phyloP scores from a whole-genome alignment of 2,329 filamentous ascomycete genomes.

The Arthrocladium fulminans region DNA sequence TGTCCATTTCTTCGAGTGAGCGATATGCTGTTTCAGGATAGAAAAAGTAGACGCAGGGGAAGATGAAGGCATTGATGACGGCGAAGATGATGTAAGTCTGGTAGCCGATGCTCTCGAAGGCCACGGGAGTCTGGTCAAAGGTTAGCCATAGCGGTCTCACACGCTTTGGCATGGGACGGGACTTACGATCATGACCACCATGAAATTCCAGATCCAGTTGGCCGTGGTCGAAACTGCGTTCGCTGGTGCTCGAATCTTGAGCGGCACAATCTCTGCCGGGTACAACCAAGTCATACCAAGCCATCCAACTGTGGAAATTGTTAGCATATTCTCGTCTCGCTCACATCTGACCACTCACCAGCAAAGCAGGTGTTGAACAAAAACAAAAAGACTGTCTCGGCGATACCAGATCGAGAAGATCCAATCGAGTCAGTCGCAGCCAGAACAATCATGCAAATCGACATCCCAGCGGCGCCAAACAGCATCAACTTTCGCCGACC shows the following conservation, averaged over 20 bases:
- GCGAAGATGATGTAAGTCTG: conserved; percentile 73
- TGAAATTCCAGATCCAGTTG: conserved; percentile 72
- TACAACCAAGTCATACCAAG: conserved; percentile 32
- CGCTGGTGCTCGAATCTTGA: conserved; percentile 50
- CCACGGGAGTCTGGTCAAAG: conserved; percentile 50
- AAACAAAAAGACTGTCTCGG: conserved; percentile 48
- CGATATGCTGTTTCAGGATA: conserved; percentile 53
- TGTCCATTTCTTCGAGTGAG: conserved; percentile 60
- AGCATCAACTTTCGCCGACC: conserved; percentile 62
- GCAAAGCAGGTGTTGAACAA: conserved; percentile 56
- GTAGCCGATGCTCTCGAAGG: conserved; percentile 63
- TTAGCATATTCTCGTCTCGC: not conserved
- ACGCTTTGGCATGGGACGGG: not conserved
- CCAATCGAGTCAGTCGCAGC: conserved; percentile 32
- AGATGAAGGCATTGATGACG: conserved; percentile 52
- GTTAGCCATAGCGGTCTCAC: conserved; percentile 27
- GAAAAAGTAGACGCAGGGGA: conserved; percentile 52
- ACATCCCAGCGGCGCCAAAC: conserved; percentile 58
- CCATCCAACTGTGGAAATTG: conserved; percentile 8
- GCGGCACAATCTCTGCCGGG: conserved; percentile 39
- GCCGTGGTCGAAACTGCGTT: conserved; percentile 58
- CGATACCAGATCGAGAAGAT: conserved; percentile 33
- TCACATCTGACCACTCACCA: conserved; percentile 44
- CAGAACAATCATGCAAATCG: conserved; percentile 56
- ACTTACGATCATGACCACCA: conserved; percentile 60